Evolutionary conservation across 768 basidiomycete species (phyloP).

Genomic region (Saitozyma sp.): DNA sequence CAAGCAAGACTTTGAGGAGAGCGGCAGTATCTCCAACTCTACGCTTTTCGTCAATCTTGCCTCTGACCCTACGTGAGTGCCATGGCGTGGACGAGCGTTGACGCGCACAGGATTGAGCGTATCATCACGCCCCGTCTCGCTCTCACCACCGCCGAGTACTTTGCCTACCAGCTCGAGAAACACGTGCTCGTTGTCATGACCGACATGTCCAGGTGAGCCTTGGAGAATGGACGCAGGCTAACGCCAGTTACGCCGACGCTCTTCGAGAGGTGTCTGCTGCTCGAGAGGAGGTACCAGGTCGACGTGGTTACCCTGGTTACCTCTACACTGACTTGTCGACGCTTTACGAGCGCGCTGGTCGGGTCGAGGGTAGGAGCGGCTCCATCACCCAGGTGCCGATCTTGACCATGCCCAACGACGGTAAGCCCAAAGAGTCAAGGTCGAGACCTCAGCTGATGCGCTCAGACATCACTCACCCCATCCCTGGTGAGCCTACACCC

Average conservation of each 20-base stretch:
- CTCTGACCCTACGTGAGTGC: constrained; percentile 81
- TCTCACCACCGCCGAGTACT: constrained; percentile 97
- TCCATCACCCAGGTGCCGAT: constrained; percentile 99
- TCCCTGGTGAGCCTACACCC: constrained; percentile 60
- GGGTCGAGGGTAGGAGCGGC: constrained; percentile 94
- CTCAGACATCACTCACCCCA: constrained; percentile 98
- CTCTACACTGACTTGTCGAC: constrained; percentile 96
- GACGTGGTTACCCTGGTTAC: constrained; percentile 82
- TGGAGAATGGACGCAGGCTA: constrained; percentile 62
- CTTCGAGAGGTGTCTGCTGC: constrained; percentile 83
- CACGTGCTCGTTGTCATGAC: constrained; percentile 98
- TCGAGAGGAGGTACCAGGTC: constrained; percentile 97
- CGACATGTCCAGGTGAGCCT: constrained; percentile 66
- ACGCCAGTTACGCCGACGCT: constrained; percentile 43
- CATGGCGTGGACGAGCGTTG: background rate
- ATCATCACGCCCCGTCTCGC: constrained; percentile 99
- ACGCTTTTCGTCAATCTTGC: constrained; percentile 98
- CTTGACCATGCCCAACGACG: constrained; percentile 99
- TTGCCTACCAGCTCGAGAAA: constrained; percentile 98
- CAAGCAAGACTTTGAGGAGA: constrained; percentile 99
- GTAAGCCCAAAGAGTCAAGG: constrained; percentile 57
- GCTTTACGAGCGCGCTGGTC: constrained; percentile 98
- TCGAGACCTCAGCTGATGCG: constrained; percentile 8
- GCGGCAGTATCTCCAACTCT: constrained; percentile 93
- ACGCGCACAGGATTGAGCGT: constrained; percentile 71